phyloP scores from a whole-genome alignment of 2,329 filamentous ascomycete genomes.

The Pseudogymnoascus verrucosus region DNA sequence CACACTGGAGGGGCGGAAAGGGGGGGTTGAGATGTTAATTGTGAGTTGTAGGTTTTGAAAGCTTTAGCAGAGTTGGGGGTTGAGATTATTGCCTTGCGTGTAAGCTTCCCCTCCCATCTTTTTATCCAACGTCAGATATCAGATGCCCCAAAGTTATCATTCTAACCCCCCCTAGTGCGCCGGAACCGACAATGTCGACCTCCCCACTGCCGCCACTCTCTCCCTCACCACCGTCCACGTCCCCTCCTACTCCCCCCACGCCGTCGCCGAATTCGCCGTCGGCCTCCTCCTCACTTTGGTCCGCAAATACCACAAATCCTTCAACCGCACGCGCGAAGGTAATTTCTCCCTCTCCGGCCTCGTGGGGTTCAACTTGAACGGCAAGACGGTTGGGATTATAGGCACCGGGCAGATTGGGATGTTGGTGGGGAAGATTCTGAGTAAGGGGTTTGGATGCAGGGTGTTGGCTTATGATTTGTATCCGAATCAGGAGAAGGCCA shows the following conservation, averaged over 20 bases:
- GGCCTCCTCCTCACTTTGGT: constrained; percentile 60
- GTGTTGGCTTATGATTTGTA: constrained; percentile 49
- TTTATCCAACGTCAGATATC: not conserved
- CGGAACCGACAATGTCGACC: constrained; percentile 60
- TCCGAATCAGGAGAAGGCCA: not conserved
- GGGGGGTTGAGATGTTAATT: not conserved
- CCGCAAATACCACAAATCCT: constrained; percentile 59
- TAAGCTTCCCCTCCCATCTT: not conserved
- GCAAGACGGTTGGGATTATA: constrained; percentile 59
- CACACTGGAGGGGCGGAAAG: no score
- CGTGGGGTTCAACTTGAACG: constrained; percentile 51
- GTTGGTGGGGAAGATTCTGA: constrained; percentile 51
- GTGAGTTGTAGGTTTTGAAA: not conserved
- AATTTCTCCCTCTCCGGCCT: constrained; percentile 60
- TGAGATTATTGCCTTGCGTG: not conserved
- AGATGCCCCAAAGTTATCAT: not conserved
- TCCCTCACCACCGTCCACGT: constrained; percentile 58
- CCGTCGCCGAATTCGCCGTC: constrained; percentile 63
- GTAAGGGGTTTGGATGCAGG: constrained; percentile 53
- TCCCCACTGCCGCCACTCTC: constrained; percentile 44
- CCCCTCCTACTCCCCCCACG: constrained; percentile 60
- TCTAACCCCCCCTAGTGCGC: constrained; percentile 48
- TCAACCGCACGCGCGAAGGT: constrained; percentile 59
- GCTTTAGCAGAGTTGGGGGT: not conserved
- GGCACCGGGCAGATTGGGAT: constrained; percentile 60